These are phyloP conservation scores for Coemansia sp. DNA, from an alignment of 192 early-diverging fungal species.

Conservation along the genomic window DNA sequence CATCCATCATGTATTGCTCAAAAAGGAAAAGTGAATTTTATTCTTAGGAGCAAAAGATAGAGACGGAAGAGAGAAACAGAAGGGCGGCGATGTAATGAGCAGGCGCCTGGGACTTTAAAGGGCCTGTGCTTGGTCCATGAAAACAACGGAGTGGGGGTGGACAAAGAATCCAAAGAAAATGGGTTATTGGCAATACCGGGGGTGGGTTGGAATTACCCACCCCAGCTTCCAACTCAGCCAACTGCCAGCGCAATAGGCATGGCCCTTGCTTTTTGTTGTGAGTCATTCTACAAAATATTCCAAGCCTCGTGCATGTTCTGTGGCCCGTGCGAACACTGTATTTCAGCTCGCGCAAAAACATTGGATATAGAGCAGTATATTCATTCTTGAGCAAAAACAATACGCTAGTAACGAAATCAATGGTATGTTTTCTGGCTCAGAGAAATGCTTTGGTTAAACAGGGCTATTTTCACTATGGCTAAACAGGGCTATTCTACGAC, in stretches of 20 bases:
- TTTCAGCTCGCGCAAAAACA: neutral
- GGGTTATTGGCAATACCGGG: neutral
- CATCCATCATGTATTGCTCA: slow-evolving; percentile 10
- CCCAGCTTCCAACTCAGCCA: neutral
- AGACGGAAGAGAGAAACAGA: neutral
- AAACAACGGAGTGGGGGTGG: neutral
- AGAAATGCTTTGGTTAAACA: neutral
- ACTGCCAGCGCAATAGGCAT: neutral
- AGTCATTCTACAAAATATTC: neutral
- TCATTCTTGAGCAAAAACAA: neutral
- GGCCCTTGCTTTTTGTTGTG: neutral
- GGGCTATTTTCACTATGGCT: neutral
- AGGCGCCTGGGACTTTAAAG: too few relatives aligned
- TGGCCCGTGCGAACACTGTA: neutral
- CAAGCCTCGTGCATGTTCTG: neutral
- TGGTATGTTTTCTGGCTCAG: neutral
- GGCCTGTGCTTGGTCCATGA: too few relatives aligned
- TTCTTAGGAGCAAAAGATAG: neutral
- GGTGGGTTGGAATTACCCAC: too few relatives aligned
- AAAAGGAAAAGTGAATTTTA: neutral
- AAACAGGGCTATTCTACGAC: neutral
- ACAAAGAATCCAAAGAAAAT: neutral
- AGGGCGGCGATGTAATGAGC: too few relatives aligned
- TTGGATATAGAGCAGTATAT: neutral
- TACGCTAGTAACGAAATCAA: neutral